A percentile compares a stretch with the other conserved stretches of the same genome.
These are phyloP conservation scores for Podospora didyma DNA, from an alignment of 495 filamentous ascomycete genomes.

Conservation along the genomic window DNA sequence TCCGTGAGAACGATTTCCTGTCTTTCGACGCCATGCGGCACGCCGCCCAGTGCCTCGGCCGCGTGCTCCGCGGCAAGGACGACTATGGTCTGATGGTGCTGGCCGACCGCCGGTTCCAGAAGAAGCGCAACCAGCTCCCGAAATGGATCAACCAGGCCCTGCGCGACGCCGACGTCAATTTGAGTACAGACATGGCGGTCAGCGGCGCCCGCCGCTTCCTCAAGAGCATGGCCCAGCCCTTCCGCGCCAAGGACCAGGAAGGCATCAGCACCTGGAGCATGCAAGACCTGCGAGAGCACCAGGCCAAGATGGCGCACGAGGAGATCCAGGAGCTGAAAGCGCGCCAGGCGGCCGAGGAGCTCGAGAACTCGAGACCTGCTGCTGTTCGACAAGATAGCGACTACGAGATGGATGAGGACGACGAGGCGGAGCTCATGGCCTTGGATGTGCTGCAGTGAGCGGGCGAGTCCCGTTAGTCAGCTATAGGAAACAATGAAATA, in stretches of 20 bases:
- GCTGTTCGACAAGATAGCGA: constrained; percentile 20
- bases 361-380: not conserved
- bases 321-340: constrained; percentile 38
- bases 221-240: constrained; percentile 85
- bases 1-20: constrained; percentile 94
- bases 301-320: constrained; percentile 71
- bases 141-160: constrained; percentile 96
- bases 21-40: constrained; percentile 99
- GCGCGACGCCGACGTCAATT: constrained; percentile 73
- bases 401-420: constrained; percentile 41
- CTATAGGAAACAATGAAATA: too few species aligned
- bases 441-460: constrained; percentile 28
- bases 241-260: constrained; percentile 76
- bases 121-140: constrained; percentile 84
- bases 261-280: constrained; percentile 90
- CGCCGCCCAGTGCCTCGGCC: constrained; percentile 93
- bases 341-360: not conserved
- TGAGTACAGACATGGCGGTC: constrained; percentile 95
- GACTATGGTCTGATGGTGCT: constrained; percentile 99
- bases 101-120: constrained; percentile 85
- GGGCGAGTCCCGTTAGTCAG: too few species aligned
- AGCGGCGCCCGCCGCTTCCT: constrained; percentile 84
- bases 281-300: constrained; percentile 69
- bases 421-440: constrained; percentile 52
- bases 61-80: constrained; percentile 93